Base-by-base conservation (phyloP, 169 alveolate species). In the Plasmodium reichenowi region DNA sequence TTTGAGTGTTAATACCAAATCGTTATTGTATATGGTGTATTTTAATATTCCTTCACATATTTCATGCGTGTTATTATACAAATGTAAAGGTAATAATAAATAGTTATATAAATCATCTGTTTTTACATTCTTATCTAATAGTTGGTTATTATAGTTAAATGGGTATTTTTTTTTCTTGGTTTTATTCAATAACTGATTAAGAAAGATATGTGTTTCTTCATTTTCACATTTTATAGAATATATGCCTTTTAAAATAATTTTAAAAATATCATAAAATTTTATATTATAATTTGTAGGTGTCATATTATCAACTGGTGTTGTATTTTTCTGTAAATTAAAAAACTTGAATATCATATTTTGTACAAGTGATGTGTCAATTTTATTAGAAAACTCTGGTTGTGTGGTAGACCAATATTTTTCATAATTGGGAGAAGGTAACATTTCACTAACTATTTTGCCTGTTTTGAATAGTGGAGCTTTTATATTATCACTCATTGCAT, bases 391-490 rank as follows among this genome's bases (percentile, higher is more conserved):
- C 60, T 32, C 54, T 17, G 38, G 48, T 71, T 72, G 60, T 12
- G 59, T 59, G 2, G 8, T 64, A 43, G 87, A 48, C 67, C 74
- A 71, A 45, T 86, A 86, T 67, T 86, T 86, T 72, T 71, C 92
- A 72, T 86, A 86, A 59, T 86, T 52, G 12, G 92, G 92, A 52
- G 92, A 86, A 20, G 92, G 92, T 32, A 86, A 48, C 92, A 86
- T 86, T 71, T 58, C 92, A 26, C 87, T 86, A 24, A 59, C 52
- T 24, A 86, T 72, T 86, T 86, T 86, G n/a, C 92, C 92, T 7
- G 92, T 86, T 60, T 86, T 86, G 72, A 86, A 86, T 43, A 86
- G 63, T 20, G 92, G 86, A 66, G 76, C 54, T 60, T 86, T 72
- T 29, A 60, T 26, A 73, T 86, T 24, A 72, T 86, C 87, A 71